Conservation (phyloP, 1,284 basidiomycete genomes). For the Coniophora puteana region DNA sequence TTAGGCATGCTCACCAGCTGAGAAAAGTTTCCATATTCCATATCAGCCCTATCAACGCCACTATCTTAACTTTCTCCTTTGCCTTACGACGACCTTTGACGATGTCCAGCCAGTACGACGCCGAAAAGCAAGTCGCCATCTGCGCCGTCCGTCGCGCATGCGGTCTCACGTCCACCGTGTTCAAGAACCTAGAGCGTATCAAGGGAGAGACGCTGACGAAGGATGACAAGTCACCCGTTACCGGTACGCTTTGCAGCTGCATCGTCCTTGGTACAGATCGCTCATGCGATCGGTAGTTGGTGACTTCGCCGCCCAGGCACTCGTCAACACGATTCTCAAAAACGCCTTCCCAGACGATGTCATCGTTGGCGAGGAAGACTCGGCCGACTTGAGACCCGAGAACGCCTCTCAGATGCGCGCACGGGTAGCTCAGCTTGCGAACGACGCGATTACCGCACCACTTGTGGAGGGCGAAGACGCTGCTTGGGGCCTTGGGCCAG, state of each 20-base stretch:
- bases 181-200: constrained; percentile 71
- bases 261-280: neutral
- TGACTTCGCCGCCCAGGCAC: constrained; percentile 88
- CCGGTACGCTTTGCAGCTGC: constrained; percentile 51
- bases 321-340: constrained; percentile 77
- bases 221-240: constrained; percentile 94
- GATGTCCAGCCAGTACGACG: constrained; percentile 28
- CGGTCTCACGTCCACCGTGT: constrained; percentile 80
- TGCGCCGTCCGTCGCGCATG: constrained; percentile 91
- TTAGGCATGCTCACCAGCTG: too few species aligned
- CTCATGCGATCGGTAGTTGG: constrained; percentile 53
- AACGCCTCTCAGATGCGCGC: constrained; percentile 51
- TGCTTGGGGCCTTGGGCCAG: constrained; percentile 67
- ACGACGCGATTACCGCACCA: constrained; percentile 68
- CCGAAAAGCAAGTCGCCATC: constrained; percentile 74
- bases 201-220: constrained; percentile 88
- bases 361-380: constrained; percentile 96
- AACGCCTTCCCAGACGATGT: constrained; percentile 81
- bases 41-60: too few species aligned
- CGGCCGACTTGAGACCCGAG: constrained; percentile 68
- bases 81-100: neutral
- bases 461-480: constrained; percentile 47
- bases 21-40: too few species aligned
- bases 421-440: constrained; percentile 81
- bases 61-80: neutral